phyloP scores from a whole-genome alignment of 1,284 basidiomycete genomes.

The Apiotrichum domesticum region DNA sequence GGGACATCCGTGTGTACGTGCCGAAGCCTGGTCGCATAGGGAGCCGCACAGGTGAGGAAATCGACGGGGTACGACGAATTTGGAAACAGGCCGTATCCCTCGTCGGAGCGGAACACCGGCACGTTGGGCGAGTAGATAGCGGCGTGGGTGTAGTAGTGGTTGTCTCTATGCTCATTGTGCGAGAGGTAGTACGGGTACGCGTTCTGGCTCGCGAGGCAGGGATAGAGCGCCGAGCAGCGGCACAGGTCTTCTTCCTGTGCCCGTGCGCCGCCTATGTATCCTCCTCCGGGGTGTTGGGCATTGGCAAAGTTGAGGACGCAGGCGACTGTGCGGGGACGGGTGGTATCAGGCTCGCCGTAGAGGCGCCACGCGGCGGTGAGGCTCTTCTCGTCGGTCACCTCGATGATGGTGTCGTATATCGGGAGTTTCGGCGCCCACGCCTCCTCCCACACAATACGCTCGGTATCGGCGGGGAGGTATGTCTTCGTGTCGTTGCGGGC shows the following conservation, averaged over 20 bases:
- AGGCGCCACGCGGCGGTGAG: not conserved
- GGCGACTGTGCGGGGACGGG: not conserved
- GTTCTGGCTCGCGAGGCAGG: not conserved
- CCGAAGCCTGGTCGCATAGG: slow-evolving; percentile 3
- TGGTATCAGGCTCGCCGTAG: not conserved
- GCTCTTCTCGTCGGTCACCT: not conserved
- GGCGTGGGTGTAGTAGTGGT: too few relatives aligned
- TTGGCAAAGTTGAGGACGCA: not conserved
- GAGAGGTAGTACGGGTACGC: too few relatives aligned
- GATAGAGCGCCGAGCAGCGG: not conserved
- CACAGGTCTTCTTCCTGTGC: slow-evolving; percentile 1
- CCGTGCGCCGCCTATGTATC: not conserved
- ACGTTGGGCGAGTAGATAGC: slow-evolving; percentile 8
- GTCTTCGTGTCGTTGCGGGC: too few relatives aligned
- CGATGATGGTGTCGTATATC: not conserved
- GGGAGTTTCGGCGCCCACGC: too few relatives aligned
- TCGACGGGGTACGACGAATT: not conserved
- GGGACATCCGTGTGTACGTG: not conserved
- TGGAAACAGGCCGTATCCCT: not conserved
- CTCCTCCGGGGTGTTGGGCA: not conserved
- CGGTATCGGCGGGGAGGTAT: too few relatives aligned
- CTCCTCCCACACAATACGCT: too few relatives aligned
- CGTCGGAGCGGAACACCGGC: slow-evolving; percentile 7
- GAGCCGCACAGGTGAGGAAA: slow-evolving; percentile 9
- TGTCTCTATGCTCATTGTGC: too few relatives aligned